Percentiles rank a stretch among this genome's conserved stretches.
Conservation (phyloP, 2,329 filamentous ascomycete genomes). For the Alternaria postmessia region DNA sequence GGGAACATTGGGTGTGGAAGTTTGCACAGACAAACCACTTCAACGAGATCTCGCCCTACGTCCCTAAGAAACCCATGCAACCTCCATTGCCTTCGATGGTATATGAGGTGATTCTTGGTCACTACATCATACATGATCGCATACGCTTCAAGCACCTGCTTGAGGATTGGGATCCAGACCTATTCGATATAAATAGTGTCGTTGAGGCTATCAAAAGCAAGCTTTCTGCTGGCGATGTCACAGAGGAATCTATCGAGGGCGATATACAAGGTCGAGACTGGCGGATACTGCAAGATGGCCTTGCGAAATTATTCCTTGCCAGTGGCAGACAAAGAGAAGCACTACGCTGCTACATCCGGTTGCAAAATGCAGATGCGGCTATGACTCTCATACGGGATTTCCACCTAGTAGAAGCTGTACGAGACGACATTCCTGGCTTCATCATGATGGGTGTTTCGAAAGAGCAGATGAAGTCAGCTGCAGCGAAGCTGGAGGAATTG, state of each 20-base stretch:
- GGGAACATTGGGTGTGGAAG: constrained; percentile 95
- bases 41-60: constrained; percentile 85
- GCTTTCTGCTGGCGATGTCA: constrained; percentile 76
- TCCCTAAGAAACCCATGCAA: constrained; percentile 78
- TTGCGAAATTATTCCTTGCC: constrained; percentile 85
- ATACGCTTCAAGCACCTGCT: constrained; percentile 79
- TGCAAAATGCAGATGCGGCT: constrained; percentile 90
- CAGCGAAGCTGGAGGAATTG: constrained; percentile 73
- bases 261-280: constrained; percentile 80
- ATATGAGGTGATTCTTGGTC: constrained; percentile 87
- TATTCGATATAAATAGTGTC: constrained; percentile 82
- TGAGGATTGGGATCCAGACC: constrained; percentile 81
- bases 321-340: constrained; percentile 84
- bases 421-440: constrained; percentile 88
- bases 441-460: constrained; percentile 84
- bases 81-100: constrained; percentile 82
- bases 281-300: constrained; percentile 84
- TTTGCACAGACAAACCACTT: constrained; percentile 88
- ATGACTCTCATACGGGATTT: constrained; percentile 87
- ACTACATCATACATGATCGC: constrained; percentile 85
- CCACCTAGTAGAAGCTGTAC: constrained; percentile 87
- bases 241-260: constrained; percentile 77
- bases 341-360: constrained; percentile 83
- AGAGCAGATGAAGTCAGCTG: constrained; percentile 71
- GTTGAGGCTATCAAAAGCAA: constrained; percentile 83